These are phyloP conservation scores for Solanum gandarillasii DNA, from an alignment of 257 asterid species.

Conservation along the genomic window DNA sequence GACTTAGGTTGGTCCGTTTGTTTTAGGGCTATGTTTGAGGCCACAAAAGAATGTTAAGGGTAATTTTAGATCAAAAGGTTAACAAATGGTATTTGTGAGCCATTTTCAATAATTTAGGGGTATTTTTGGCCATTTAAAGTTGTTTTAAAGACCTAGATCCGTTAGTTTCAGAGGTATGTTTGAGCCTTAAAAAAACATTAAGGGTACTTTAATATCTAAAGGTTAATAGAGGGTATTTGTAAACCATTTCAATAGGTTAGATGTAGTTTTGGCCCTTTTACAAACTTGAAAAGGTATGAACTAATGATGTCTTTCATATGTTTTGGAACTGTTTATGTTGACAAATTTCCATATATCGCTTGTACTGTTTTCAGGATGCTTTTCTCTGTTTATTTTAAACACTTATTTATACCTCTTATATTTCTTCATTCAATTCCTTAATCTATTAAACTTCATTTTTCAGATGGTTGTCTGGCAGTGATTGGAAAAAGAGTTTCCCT, in stretches of 20 bases:
- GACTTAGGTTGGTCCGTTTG: not conserved
- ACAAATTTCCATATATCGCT: not conserved
- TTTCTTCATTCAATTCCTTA: not conserved
- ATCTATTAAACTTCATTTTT: slow-evolving; percentile 9
- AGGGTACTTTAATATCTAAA: no score
- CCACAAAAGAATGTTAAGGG: not conserved
- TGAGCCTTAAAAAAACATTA: no score
- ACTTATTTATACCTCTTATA: not conserved
- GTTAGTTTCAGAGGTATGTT: no score
- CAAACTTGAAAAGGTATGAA: not conserved
- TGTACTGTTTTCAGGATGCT: not conserved
- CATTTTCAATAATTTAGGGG: not conserved
- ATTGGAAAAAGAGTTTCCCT: slow-evolving; percentile 51
- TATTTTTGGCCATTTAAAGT: not conserved
- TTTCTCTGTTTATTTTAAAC: not conserved
- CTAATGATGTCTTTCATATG: not conserved
- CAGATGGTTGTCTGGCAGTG: slow-evolving; percentile 85
- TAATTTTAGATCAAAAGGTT: not conserved
- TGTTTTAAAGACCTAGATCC: no score
- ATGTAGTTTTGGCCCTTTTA: not conserved
- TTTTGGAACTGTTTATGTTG: not conserved
- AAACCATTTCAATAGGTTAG: no score
- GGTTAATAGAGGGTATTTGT: no score
- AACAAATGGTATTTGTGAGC: not conserved
- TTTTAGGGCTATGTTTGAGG: not conserved